Conservation (phyloP, 148 eudicot species). For the Fagopyrum esculentum region DNA sequence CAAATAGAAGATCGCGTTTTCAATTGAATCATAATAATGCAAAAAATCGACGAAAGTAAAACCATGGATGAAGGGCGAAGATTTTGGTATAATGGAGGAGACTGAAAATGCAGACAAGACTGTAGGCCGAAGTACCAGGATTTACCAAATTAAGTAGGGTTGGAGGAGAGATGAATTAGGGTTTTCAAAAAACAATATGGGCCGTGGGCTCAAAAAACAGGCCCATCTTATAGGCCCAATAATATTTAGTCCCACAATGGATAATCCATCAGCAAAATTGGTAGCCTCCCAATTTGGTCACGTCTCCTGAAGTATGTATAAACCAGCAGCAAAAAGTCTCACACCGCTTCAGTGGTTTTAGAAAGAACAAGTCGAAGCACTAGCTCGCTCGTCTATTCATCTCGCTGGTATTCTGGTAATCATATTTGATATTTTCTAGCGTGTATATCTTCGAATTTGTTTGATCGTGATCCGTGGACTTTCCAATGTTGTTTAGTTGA, state of each 20-base stretch:
- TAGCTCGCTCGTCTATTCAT: not conserved
- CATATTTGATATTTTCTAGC: not conserved
- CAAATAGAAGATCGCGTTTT: not conserved
- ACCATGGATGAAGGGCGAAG: not conserved
- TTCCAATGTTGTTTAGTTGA: not conserved
- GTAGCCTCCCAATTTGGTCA: not conserved
- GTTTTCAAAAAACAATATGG: not conserved
- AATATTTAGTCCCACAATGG: not conserved
- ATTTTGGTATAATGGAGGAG: not conserved
- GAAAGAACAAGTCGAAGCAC: not conserved
- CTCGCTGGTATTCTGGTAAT: not conserved
- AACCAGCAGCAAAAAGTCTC: not conserved
- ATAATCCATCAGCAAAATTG: not conserved
- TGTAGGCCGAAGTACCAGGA: too few species aligned
- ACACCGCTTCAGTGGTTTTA: not conserved
- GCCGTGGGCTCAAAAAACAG: not conserved
- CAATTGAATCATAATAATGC: not conserved
- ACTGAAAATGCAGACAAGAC: not conserved
- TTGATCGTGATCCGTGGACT: not conserved
- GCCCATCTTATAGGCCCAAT: not conserved
- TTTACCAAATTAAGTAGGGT: not conserved
- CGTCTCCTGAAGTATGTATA: not conserved
- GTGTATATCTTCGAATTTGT: not conserved
- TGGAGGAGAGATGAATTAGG: not conserved
- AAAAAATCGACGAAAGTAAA: not conserved